A percentile compares a stretch with the other conserved stretches of the same genome.
phyloP scores from a whole-genome alignment of 352 stramenopile species.

The Phytopythium montanum region DNA sequence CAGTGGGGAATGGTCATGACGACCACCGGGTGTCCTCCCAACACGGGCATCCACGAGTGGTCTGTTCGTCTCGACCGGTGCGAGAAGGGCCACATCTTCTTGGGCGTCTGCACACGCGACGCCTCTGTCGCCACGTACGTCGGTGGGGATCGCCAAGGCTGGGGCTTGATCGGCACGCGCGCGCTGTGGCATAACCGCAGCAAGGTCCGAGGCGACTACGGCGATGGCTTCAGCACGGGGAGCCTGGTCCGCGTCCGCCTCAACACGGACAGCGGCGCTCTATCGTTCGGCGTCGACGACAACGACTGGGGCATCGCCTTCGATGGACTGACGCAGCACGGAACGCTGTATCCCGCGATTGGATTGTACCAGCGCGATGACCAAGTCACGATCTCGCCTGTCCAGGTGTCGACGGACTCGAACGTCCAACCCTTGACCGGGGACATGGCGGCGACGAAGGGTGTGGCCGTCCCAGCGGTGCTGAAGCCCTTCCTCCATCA shows the following conservation, averaged over 20 bases:
- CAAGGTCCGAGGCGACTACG: constrained; percentile 88
- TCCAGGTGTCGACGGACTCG: constrained; percentile 40
- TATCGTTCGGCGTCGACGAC: constrained; percentile 87
- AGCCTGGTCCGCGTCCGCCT: constrained; percentile 78
- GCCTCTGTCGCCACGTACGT: constrained; percentile 87
- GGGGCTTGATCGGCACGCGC: constrained; percentile 86
- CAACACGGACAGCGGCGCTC: constrained; percentile 83
- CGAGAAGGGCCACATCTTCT: constrained; percentile 89
- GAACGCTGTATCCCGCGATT: constrained; percentile 85
- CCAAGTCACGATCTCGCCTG: constrained; percentile 81
- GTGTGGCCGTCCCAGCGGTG: constrained; percentile 56
- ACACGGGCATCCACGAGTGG: constrained; percentile 87
- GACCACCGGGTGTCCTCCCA: constrained; percentile 78
- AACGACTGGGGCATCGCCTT: constrained; percentile 89
- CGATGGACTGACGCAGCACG: constrained; percentile 83
- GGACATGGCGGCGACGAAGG: constrained; percentile 25
- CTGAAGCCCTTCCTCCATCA: constrained; percentile 80
- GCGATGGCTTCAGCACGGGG: constrained; percentile 84
- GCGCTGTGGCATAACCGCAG: constrained; percentile 88
- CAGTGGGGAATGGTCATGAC: constrained; percentile 91
- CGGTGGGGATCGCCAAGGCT: constrained; percentile 85
- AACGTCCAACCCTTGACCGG: constrained; percentile 21
- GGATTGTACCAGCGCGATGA: constrained; percentile 88
- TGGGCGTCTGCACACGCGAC: constrained; percentile 84
- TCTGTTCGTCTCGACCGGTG: constrained; percentile 83